A percentile compares a stretch with the other conserved stretches of the same genome.
Evolutionary conservation across 148 eudicot species (phyloP).

Genomic region (Nyssa sinensis): DNA sequence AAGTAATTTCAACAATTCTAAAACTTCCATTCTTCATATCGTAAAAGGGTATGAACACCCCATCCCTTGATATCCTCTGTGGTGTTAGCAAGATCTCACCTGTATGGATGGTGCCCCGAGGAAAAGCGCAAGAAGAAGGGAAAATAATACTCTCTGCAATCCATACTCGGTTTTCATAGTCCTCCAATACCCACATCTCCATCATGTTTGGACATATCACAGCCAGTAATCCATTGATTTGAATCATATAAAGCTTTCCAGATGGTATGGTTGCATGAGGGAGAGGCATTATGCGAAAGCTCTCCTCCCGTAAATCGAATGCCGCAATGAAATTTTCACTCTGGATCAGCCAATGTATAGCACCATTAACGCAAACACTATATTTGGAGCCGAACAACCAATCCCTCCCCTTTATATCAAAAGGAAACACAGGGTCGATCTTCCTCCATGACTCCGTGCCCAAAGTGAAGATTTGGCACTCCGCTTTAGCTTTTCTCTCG

Average conservation of each 20-base stretch:
- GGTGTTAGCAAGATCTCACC: neutral
- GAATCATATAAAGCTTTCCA: neutral
- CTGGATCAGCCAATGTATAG: neutral
- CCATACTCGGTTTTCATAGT: neutral
- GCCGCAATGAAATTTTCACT: neutral
- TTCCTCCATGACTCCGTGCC: slow-evolving; percentile 4
- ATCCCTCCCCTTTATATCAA: neutral
- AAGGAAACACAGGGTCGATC: neutral
- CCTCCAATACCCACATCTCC: neutral
- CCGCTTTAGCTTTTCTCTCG: neutral
- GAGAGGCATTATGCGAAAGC: neutral
- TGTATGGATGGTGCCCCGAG: neutral
- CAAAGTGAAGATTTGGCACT: neutral
- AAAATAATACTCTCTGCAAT: neutral
- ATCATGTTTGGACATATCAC: neutral
- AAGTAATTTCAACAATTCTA: neutral
- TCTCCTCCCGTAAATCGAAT: slow-evolving; percentile 1
- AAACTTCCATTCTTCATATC: neutral
- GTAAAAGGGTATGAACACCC: neutral
- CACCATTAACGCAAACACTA: neutral
- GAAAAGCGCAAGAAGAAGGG: neutral
- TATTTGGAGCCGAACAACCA: neutral
- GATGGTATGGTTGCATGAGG: neutral
- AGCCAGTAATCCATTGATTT: too few relatives aligned
- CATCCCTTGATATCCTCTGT: too few relatives aligned